Conservation (phyloP, 257 asterid genomes). For the Cruciata laevipes region DNA sequence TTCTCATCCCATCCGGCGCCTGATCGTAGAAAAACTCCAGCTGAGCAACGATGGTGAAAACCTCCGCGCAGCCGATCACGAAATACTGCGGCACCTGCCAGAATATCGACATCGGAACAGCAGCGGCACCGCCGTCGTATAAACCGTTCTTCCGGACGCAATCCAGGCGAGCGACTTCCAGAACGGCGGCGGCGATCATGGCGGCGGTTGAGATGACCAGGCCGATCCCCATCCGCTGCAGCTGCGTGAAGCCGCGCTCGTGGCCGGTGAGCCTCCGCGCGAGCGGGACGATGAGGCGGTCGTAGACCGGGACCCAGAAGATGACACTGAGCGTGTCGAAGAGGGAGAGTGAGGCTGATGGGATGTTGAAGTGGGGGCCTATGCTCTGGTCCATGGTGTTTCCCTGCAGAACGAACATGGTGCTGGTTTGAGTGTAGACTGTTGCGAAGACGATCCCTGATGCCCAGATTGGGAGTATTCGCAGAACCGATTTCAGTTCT, state of each 20-base stretch:
- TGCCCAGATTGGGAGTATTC: constrained; percentile 77
- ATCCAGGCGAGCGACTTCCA: constrained; percentile 57
- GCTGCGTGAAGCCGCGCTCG: constrained; percentile 69
- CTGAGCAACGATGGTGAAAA: constrained; percentile 68
- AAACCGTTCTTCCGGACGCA: constrained; percentile 35
- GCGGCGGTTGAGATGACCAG: constrained; percentile 42
- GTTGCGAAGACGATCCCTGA: constrained; percentile 67
- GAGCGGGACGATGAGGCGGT: constrained; percentile 32
- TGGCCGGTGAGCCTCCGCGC: constrained; percentile 55
- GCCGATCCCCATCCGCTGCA: constrained; percentile 75
- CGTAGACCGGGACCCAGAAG: constrained; percentile 64
- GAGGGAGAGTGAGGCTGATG: constrained; percentile 69
- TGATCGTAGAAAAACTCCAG: constrained; percentile 82
- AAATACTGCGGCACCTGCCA: constrained; percentile 92
- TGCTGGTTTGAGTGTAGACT: constrained; percentile 78
- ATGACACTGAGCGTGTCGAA: constrained; percentile 77
- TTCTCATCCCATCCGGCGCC: constrained; percentile 87
- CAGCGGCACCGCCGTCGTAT: constrained; percentile 42
- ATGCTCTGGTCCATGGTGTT: constrained; percentile 61
- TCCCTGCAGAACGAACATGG: constrained; percentile 86
- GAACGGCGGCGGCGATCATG: constrained; percentile 52
- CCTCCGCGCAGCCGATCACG: constrained; percentile 78
- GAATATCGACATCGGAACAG: constrained; percentile 64
- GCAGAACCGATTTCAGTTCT: constrained; percentile 60
- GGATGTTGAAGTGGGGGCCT: constrained; percentile 69